Evolutionary conservation across 108 stramenopile genomes (phyloP).

Genomic region (Seminavis robusta): DNA sequence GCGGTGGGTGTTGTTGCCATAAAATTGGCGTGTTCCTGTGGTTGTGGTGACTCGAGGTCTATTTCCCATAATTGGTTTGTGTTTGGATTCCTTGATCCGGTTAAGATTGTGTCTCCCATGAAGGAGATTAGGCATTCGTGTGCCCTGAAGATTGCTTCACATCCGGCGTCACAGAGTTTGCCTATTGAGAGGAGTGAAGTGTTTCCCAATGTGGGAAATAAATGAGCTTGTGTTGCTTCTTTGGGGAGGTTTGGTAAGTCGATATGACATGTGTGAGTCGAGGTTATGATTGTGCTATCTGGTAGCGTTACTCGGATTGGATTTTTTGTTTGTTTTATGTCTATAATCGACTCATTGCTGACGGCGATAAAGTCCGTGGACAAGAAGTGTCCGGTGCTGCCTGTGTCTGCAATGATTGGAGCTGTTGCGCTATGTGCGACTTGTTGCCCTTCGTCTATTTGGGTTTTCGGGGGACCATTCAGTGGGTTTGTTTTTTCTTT

Average conservation of each 20-base stretch:
- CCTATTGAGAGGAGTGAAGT: constrained; percentile 18
- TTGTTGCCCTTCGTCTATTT: no score
- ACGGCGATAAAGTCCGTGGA: background rate
- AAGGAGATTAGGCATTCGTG: constrained; percentile 2
- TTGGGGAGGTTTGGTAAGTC: constrained; percentile 2
- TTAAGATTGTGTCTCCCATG: background rate
- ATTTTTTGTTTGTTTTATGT: background rate
- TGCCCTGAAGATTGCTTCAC: background rate
- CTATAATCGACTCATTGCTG: no score
- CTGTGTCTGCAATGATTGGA: constrained; percentile 8
- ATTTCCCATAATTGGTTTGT: constrained; percentile 17
- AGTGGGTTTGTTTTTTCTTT: no score
- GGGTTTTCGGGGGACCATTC: no score
- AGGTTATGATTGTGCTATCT: background rate
- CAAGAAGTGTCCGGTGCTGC: background rate
- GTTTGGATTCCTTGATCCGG: constrained; percentile 1
- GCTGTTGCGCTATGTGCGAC: no score
- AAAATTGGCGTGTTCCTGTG: background rate
- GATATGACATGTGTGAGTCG: background rate
- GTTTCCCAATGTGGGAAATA: constrained; percentile 2
- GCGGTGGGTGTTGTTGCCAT: background rate
- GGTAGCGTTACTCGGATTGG: background rate
- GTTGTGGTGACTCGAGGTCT: background rate
- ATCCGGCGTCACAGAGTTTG: constrained; percentile 23
- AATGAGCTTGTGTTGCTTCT: constrained; percentile 1